These are phyloP conservation scores for Luffa aegyptiaca DNA, from an alignment of 306 rosid species.

Conservation along the genomic window DNA sequence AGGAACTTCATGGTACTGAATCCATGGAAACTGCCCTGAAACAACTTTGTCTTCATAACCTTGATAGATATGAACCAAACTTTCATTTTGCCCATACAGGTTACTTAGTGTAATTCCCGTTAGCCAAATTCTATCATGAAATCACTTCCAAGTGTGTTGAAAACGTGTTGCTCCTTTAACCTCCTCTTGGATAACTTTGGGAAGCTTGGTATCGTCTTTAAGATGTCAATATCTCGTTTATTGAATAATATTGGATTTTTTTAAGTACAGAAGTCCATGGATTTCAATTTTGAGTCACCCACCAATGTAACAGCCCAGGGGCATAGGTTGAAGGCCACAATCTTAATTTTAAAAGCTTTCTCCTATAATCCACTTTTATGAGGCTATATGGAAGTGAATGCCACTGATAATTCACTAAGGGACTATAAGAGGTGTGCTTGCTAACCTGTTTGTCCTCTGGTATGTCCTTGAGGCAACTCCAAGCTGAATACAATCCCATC, in stretches of 20 bases:
- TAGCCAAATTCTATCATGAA: constrained; percentile 60
- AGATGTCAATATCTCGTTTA: constrained; percentile 58
- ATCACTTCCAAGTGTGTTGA: constrained; percentile 63
- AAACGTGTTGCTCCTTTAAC: constrained; percentile 45
- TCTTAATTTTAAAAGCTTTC: constrained; percentile 33
- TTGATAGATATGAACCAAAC: constrained; percentile 77
- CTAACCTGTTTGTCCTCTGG: constrained; percentile 83
- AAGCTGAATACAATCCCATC: constrained; percentile 75
- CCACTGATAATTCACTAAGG: constrained; percentile 82
- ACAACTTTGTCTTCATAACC: constrained; percentile 86
- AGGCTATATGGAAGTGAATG: constrained; percentile 63
- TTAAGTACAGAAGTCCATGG: constrained; percentile 82
- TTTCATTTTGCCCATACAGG: constrained; percentile 50
- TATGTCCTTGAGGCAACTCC: constrained; percentile 85
- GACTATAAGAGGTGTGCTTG: constrained; percentile 69
- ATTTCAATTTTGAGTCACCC: constrained; percentile 79
- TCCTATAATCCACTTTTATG: constrained; percentile 58
- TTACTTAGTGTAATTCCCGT: constrained; percentile 70
- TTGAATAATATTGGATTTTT: constrained; percentile 66
- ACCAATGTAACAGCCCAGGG: constrained; percentile 66
- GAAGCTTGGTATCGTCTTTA: constrained; percentile 60
- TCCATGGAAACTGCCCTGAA: constrained; percentile 71
- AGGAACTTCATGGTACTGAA: constrained; percentile 70
- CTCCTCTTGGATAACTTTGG: constrained; percentile 81
- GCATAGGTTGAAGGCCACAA: constrained; percentile 50